Evolutionary conservation across 2,329 filamentous ascomycete genomes (phyloP).

Genomic region (Apiospora marii): DNA sequence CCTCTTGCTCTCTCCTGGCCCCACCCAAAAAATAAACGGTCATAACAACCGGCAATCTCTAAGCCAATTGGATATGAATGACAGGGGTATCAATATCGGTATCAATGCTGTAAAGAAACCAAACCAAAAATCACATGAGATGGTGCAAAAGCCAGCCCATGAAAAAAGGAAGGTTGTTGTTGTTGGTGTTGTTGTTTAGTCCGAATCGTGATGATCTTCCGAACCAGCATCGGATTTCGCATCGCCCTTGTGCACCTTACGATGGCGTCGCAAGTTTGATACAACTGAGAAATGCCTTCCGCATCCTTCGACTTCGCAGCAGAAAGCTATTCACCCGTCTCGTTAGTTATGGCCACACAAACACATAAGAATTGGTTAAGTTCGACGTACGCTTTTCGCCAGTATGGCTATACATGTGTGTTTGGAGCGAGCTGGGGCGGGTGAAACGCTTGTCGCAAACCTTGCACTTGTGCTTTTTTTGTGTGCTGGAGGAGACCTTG

Average conservation of each 20-base stretch:
- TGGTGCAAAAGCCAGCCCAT: background rate
- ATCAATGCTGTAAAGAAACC: slow-evolving; percentile 19
- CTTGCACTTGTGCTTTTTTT: slow-evolving; percentile 99
- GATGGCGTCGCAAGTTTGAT: slow-evolving; percentile 91
- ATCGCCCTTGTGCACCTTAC: slow-evolving; percentile 92
- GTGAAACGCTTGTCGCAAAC: slow-evolving; percentile 98
- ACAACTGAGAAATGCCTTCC: slow-evolving; percentile 97
- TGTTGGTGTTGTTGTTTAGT: slow-evolving; percentile 45
- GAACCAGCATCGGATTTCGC: slow-evolving; percentile 68
- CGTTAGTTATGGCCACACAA: slow-evolving; percentile 29
- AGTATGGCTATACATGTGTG: slow-evolving; percentile 98
- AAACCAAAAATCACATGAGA: background rate
- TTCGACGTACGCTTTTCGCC: slow-evolving; percentile 90
- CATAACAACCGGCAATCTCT: slow-evolving; percentile 12
- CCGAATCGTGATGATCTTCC: slow-evolving; percentile 69
- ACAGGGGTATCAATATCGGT: slow-evolving; percentile 21
- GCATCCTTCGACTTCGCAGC: slow-evolving; percentile 93
- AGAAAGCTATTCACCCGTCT: slow-evolving; percentile 71
- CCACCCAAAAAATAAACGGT: slow-evolving; percentile 8
- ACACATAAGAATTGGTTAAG: background rate
- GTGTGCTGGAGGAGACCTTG: slow-evolving; percentile 92
- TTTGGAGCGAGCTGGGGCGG: slow-evolving; percentile 90
- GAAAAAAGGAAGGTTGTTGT: background rate
- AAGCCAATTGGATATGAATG: slow-evolving; percentile 17
- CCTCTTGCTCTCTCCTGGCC: background rate